A percentile compares a stretch with the other conserved stretches of the same genome.
Evolutionary conservation across 345 rosid species (phyloP).

Genomic region (Pistacia atlantica): DNA sequence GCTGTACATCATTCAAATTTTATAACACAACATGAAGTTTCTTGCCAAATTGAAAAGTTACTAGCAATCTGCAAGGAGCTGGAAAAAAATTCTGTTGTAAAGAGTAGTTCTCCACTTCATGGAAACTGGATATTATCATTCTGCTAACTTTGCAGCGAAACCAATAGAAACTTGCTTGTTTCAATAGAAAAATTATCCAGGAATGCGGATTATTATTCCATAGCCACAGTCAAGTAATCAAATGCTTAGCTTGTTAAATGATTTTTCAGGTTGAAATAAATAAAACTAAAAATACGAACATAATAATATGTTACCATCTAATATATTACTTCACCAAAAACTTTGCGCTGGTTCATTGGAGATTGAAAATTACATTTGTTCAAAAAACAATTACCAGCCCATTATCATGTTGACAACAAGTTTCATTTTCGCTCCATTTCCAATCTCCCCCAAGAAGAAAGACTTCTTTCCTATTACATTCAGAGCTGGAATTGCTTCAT

Average conservation of each 20-base stretch:
- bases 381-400: slow-evolving; percentile 71
- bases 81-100: not conserved
- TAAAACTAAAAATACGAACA: not conserved
- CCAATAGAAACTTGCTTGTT: not conserved
- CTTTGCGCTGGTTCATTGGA: not conserved
- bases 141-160: not conserved
- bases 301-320: not conserved
- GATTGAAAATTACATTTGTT: not conserved
- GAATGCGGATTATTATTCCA: not conserved
- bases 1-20: not conserved
- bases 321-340: not conserved
- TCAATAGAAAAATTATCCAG: not conserved
- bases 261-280: not conserved
- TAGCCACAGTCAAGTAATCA: not conserved
- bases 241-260: not conserved
- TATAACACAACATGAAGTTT: not conserved
- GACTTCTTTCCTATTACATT: slow-evolving; percentile 85
- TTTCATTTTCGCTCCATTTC: slow-evolving; percentile 97
- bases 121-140: not conserved
- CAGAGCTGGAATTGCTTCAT: slow-evolving; percentile 79
- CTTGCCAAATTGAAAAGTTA: not conserved
- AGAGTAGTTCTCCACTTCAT: not conserved
- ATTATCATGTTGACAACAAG: slow-evolving; percentile 95
- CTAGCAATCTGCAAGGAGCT: not conserved
- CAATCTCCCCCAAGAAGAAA: slow-evolving; percentile 83